Evolutionary conservation across 2,329 filamentous ascomycete genomes (phyloP).

Genomic region (Colletotrichum sidae): DNA sequence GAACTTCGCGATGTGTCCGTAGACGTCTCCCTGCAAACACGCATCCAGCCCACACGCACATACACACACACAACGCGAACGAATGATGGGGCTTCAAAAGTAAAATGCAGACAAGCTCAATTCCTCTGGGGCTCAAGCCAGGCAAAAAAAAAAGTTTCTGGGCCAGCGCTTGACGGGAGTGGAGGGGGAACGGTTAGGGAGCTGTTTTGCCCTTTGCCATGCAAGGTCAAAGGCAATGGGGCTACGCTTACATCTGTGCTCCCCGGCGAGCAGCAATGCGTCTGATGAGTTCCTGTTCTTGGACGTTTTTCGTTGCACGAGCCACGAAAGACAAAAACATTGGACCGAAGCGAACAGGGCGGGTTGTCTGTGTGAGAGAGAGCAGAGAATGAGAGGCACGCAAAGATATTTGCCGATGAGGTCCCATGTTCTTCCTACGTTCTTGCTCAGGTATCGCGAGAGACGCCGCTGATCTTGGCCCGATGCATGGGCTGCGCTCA

Average conservation of each 20-base stretch:
- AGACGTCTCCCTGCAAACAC: no score
- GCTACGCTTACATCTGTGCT: slow-evolving; percentile 26
- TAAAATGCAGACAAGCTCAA: slow-evolving; percentile 9
- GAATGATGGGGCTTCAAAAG: no score
- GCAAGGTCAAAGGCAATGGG: slow-evolving; percentile 22
- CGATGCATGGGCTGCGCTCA: slow-evolving; percentile 31
- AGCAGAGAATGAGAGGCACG: slow-evolving; percentile 7
- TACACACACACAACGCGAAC: background rate
- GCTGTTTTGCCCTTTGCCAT: background rate
- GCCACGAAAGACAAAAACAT: slow-evolving; percentile 2
- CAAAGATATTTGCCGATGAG: slow-evolving; percentile 4
- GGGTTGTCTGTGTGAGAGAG: background rate
- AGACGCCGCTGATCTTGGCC: slow-evolving; percentile 17
- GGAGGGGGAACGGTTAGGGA: slow-evolving; percentile 15
- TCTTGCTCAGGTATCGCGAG: slow-evolving; percentile 4
- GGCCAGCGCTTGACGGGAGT: no score
- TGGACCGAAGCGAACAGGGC: background rate
- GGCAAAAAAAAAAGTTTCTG: background rate
- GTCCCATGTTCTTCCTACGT: background rate
- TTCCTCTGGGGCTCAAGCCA: background rate
- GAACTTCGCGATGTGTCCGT: no score
- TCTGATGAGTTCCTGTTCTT: slow-evolving; percentile 25
- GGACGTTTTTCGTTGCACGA: slow-evolving; percentile 23
- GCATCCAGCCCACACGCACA: slow-evolving; percentile 5
- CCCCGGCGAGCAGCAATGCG: slow-evolving; percentile 17